A percentile compares a stretch with the other conserved stretches of the same genome.
Conservation (phyloP, 352 stramenopile species). For the Achlya hypogyna region DNA sequence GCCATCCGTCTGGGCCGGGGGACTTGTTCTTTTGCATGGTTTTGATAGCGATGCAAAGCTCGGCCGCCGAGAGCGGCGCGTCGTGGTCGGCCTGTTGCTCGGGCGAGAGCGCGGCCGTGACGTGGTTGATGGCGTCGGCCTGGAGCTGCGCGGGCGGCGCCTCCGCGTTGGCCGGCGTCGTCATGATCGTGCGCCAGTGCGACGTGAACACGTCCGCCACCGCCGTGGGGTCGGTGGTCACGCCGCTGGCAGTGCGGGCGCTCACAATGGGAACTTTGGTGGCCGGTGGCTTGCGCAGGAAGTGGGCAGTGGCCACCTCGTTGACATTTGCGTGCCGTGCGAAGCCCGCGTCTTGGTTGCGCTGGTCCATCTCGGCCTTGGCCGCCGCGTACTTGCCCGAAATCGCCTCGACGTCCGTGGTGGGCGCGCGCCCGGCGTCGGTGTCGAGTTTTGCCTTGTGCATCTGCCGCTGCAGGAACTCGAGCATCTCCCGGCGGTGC, state of each 20-base stretch:
- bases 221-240: not conserved
- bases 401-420: not conserved
- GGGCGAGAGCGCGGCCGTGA: not conserved
- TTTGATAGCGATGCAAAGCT: not conserved
- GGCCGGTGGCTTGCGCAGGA: not conserved
- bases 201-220: not conserved
- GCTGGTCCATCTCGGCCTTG: not conserved
- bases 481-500: not conserved
- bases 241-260: too few relatives aligned
- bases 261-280: not conserved
- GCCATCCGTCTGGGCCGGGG: constrained; percentile 14
- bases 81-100: not conserved
- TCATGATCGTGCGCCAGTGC: not conserved
- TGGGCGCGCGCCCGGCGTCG: too few relatives aligned
- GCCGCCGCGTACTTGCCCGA: not conserved
- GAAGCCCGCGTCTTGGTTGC: not conserved
- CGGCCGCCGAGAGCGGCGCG: not conserved
- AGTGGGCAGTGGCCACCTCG: not conserved
- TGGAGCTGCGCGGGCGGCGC: not conserved
- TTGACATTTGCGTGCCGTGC: not conserved
- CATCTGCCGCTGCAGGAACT: not conserved
- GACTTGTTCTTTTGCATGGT: not conserved
- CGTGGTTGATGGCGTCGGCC: not conserved
- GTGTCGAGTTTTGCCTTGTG: not conserved
- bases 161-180: not conserved